These are phyloP conservation scores for Vanrija sp. DNA, from an alignment of 1,284 basidiomycete species.

Conservation along the genomic window DNA sequence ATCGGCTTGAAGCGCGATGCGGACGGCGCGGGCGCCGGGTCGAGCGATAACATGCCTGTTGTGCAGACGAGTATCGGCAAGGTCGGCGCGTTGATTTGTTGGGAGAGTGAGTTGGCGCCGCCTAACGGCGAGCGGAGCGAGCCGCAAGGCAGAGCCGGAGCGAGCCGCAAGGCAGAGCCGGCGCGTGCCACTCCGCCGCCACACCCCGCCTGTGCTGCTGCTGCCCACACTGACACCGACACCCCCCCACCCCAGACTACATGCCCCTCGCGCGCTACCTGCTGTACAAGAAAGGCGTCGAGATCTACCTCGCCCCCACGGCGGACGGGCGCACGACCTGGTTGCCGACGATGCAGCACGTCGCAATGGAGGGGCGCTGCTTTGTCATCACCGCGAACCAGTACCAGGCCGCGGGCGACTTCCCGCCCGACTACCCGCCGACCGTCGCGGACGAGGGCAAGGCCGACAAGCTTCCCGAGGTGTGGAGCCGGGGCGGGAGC, in stretches of 20 bases:
- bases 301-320: constrained; percentile 48
- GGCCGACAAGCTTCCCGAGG: constrained; percentile 7
- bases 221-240: neutral
- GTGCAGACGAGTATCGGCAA: constrained; percentile 50
- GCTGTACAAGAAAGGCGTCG: constrained; percentile 39
- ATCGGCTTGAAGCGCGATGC: neutral
- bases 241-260: constrained; percentile 49
- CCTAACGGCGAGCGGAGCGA: too few relatives aligned
- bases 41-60: constrained; percentile 39
- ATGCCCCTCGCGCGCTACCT: constrained; percentile 59
- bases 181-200: too few relatives aligned
- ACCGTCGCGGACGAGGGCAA: neutral
- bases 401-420: constrained; percentile 29
- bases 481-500: constrained; percentile 57
- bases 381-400: constrained; percentile 60
- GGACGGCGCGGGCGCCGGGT: constrained; percentile 38
- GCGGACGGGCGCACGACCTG: constrained; percentile 65
- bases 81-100: constrained; percentile 64
- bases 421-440: constrained; percentile 30
- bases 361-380: constrained; percentile 70
- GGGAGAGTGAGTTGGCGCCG: constrained; percentile 55
- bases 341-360: constrained; percentile 65
- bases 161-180: too few relatives aligned
- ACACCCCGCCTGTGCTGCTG: too few relatives aligned
- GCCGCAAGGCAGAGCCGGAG: too few relatives aligned